phyloP scores from a whole-genome alignment of 345 rosid genomes.

The Lenwebbia sp. region DNA sequence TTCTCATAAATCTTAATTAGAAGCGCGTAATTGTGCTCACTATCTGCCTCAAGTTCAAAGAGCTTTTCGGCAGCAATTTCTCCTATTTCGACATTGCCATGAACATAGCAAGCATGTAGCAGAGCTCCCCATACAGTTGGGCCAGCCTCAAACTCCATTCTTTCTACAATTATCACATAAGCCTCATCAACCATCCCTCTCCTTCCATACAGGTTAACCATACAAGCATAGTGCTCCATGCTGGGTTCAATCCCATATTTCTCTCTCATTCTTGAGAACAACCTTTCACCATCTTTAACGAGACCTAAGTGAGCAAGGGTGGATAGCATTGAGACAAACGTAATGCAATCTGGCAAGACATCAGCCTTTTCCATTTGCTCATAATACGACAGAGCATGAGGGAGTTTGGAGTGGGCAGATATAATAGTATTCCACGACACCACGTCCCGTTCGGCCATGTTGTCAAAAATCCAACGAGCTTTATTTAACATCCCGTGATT shows the following conservation, averaged over 20 bases:
- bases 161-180: constrained; percentile 33
- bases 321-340: constrained; percentile 71
- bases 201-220: constrained; percentile 76
- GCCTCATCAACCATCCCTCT: constrained; percentile 61
- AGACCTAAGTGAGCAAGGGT: constrained; percentile 61
- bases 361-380: constrained; percentile 44
- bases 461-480: constrained; percentile 48
- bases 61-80: constrained; percentile 59
- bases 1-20: constrained; percentile 54
- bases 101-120: constrained; percentile 59
- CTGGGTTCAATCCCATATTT: constrained; percentile 32
- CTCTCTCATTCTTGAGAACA: constrained; percentile 43
- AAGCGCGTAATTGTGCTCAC: constrained; percentile 68
- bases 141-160: constrained; percentile 64
- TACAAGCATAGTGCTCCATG: constrained; percentile 77
- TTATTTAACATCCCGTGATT: constrained; percentile 27
- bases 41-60: constrained; percentile 75
- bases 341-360: constrained; percentile 43
- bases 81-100: constrained; percentile 51
- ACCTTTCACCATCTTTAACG: constrained; percentile 51
- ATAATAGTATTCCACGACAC: constrained; percentile 87
- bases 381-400: constrained; percentile 37
- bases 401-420: constrained; percentile 45
- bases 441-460: constrained; percentile 53
- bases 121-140: constrained; percentile 88